Base-by-base conservation (phyloP, 495 filamentous ascomycete species). In the Hapsidospora chrysogenum region DNA sequence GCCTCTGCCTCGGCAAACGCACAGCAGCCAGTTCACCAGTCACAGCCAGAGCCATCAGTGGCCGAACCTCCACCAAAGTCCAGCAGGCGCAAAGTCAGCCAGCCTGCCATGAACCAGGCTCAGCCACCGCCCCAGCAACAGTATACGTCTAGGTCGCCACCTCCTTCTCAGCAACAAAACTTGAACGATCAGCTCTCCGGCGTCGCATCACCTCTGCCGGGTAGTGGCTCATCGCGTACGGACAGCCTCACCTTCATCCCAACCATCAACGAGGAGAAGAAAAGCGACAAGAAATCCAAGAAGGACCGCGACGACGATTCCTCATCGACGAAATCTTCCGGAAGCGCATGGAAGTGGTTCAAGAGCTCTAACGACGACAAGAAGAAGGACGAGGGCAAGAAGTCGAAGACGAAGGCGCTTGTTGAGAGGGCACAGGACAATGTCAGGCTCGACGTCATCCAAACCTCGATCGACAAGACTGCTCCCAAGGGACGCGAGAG, bases 241-340 rank as follows among this genome's bases (percentile, higher is more conserved):
- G 82, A 85, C 49, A 76, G 64, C 37, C 63, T 92, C 10, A 85
- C 83, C 1, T 83, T 86, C 47, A 85, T 92, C 31, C 85, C 85
- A 2, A 92, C 79, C 1, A 59, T 83, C 33, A 41, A 45, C 17
- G 47, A 63, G 2, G 74, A 82, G 38, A 78, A 81, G 33, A 76
- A 71, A 41, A 41, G 60, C 0, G 76, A 81, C 38, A 83, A 78
- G 41, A 73, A 69, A 34, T 63, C 67, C 9, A 80, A 57, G 46
- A 70, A 76, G 48, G 67, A 73, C 60, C 79, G 56, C 63, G 76
- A 45, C 10, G 57, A 61, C 18, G 53, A 55, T 9, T 62, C 61
- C 18, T 60, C 60, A 5, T 51, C 53, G 30, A 45, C 53, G 3
- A 31, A 40, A 9, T 53, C 60, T 3, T 80, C 80, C n/a, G 84